Evolutionary conservation across 768 basidiomycete species (phyloP).

Genomic region (Termitomyces sp.): DNA sequence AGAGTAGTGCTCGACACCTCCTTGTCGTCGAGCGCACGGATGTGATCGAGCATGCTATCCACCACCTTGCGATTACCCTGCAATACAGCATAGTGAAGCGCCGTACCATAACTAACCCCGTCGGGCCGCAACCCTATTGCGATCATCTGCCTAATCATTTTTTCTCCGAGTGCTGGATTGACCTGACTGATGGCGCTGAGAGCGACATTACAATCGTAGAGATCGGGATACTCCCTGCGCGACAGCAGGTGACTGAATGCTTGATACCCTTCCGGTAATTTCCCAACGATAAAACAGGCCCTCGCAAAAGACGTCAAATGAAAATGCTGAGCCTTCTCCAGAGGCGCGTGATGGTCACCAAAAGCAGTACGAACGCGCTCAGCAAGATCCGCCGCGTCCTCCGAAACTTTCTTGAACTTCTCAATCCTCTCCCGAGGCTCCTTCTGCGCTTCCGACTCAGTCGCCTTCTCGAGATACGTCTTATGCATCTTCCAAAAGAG

Average conservation of each 20-base stretch:
- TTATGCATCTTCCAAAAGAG: constrained; percentile 34
- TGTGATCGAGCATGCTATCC: constrained; percentile 35
- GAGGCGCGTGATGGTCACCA: constrained; percentile 39
- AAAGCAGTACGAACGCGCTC: constrained; percentile 44
- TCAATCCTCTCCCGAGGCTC: constrained; percentile 8
- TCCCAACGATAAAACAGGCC: constrained; percentile 56
- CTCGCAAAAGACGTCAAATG: constrained; percentile 61
- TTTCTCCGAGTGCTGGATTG: constrained; percentile 42
- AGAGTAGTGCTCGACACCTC: constrained; percentile 48
- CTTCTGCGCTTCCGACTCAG: neutral
- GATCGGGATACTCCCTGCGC: constrained; percentile 54
- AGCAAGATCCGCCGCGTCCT: constrained; percentile 37
- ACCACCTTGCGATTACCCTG: constrained; percentile 44
- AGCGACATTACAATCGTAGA: constrained; percentile 63
- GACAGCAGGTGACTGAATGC: constrained; percentile 43
- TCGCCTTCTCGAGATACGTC: constrained; percentile 11
- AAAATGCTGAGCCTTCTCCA: constrained; percentile 43
- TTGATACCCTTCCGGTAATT: constrained; percentile 42
- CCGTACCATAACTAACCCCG: constrained; percentile 55
- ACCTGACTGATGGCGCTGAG: constrained; percentile 51
- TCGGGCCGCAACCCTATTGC: constrained; percentile 47
- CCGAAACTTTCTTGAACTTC: constrained; percentile 10
- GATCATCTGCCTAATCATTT: constrained; percentile 50
- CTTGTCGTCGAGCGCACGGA: constrained; percentile 31
- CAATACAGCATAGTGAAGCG: constrained; percentile 54